Evolutionary conservation across 352 stramenopile genomes (phyloP).

Genomic region (Thraustochytrium striatum): DNA sequence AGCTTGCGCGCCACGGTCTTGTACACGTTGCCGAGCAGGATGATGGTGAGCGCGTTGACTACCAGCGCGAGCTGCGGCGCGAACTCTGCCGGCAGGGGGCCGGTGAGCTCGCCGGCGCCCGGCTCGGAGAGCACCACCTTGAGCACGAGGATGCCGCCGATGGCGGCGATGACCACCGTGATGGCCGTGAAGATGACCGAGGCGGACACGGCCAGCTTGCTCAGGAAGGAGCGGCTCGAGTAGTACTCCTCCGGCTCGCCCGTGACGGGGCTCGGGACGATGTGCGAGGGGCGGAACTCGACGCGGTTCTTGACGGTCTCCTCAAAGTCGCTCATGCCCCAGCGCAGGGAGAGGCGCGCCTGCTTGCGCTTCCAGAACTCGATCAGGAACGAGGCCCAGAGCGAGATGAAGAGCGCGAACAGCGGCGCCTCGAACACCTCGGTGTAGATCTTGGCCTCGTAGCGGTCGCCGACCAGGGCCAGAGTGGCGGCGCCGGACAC

Average conservation of each 20-base stretch:
- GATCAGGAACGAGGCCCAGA: slow-evolving; percentile 76
- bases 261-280: slow-evolving; percentile 52
- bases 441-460: slow-evolving; percentile 53
- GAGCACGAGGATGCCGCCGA: slow-evolving; percentile 57
- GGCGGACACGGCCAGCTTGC: slow-evolving; percentile 1
- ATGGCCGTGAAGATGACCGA: slow-evolving; percentile 53
- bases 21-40: slow-evolving; percentile 87
- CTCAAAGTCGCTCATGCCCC: slow-evolving; percentile 64
- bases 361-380: slow-evolving; percentile 83
- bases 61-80: slow-evolving; percentile 36
- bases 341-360: slow-evolving; percentile 68
- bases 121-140: slow-evolving; percentile 51
- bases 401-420: slow-evolving; percentile 68
- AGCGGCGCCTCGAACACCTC: slow-evolving; percentile 47
- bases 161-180: slow-evolving; percentile 53
- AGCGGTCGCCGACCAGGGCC: slow-evolving; percentile 34
- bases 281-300: slow-evolving; percentile 51
- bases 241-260: slow-evolving; percentile 56
- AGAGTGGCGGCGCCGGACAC: slow-evolving; percentile 30
- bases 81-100: not conserved
- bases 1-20: slow-evolving; percentile 79
- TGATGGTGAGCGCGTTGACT: slow-evolving; percentile 80
- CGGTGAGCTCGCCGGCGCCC: not conserved
- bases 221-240: slow-evolving; percentile 11
- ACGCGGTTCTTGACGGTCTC: slow-evolving; percentile 50